A percentile compares a stretch with the other conserved stretches of the same genome.
Evolutionary conservation across 2,329 filamentous ascomycete genomes (phyloP).

Genomic region (Leptographium radiaticola): DNA sequence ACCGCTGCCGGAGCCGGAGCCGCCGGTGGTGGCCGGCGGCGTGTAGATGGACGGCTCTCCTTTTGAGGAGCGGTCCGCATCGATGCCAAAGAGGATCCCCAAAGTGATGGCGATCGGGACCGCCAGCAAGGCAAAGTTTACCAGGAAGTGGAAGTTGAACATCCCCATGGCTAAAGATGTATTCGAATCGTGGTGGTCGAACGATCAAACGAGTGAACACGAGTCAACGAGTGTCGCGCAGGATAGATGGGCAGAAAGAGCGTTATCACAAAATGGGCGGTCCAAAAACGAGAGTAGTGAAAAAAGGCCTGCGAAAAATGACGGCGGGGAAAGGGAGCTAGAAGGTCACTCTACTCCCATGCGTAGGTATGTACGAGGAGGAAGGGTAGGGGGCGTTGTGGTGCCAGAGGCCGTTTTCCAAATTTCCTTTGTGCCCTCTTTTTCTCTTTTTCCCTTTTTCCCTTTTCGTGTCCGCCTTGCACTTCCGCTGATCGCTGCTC

Average conservation of each 20-base stretch:
- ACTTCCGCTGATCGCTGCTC: not conserved
- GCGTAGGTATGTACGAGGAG: not conserved
- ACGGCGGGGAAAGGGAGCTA: not conserved
- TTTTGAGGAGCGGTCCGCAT: slow-evolving; percentile 26
- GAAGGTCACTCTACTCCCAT: not conserved
- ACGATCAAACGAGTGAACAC: not conserved
- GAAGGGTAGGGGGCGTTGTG: not conserved
- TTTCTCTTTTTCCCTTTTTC: not conserved
- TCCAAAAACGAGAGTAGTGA: not conserved
- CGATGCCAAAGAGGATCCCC: slow-evolving; percentile 34
- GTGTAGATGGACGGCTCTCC: slow-evolving; percentile 32
- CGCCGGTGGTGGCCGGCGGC: slow-evolving; percentile 6
- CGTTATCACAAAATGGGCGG: not conserved
- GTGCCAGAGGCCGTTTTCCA: not conserved
- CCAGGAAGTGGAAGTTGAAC: not conserved
- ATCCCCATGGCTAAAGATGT: not conserved
- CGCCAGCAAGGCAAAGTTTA: slow-evolving; percentile 33
- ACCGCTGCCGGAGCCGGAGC: slow-evolving; percentile 5
- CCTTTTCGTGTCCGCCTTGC: not conserved
- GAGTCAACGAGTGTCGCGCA: too few species aligned
- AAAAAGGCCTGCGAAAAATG: not conserved
- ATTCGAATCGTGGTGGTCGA: not conserved
- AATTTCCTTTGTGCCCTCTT: not conserved
- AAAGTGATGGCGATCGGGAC: slow-evolving; percentile 21
- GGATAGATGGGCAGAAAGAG: not conserved